Conservation (phyloP, 2,329 filamentous ascomycete genomes). For the Hortaea werneckii region DNA sequence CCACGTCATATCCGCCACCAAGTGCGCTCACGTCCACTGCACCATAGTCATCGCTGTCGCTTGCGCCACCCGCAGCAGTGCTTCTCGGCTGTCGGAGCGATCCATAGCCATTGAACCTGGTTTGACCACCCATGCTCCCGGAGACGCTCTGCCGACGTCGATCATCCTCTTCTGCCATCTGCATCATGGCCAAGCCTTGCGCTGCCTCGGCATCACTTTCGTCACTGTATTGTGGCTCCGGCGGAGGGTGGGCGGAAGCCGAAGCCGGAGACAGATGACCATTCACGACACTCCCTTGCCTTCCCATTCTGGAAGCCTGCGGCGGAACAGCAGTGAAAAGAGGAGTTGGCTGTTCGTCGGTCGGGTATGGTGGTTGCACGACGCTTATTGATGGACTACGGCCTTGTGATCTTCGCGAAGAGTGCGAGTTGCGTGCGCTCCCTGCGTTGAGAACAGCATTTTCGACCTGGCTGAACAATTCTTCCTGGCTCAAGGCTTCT, state of each 20-base stretch:
- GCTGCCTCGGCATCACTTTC: conserved; percentile 84
- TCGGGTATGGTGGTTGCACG: conserved; percentile 22
- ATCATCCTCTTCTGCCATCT: conserved; percentile 64
- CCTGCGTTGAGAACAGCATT: conserved; percentile 37
- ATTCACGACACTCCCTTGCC: conserved; percentile 25
- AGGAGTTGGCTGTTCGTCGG: conserved; percentile 16
- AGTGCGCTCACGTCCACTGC: conserved; percentile 64
- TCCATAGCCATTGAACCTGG: conserved; percentile 38
- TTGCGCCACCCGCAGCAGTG: conserved; percentile 33
- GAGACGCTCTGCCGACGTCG: conserved; percentile 50
- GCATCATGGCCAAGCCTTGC: conserved; percentile 73
- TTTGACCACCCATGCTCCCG: conserved; percentile 44
- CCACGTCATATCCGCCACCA: conserved; percentile 59
- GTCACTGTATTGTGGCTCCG: conserved; percentile 45
- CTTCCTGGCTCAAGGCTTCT: conserved; percentile 39
- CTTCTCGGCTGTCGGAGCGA: conserved; percentile 24
- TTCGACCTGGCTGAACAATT: conserved; percentile 49
- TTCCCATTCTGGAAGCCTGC: conserved; percentile 9
- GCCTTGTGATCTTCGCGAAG: not conserved
- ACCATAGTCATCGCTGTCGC: conserved; percentile 60
- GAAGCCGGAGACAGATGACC: conserved; percentile 37
- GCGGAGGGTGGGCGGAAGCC: conserved; percentile 25
- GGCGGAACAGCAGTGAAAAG: conserved; percentile 15
- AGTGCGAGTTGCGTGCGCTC: conserved; percentile 4
- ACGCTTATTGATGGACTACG: conserved; percentile 29